Conservation (phyloP, 1,139 yeast species). For the Suhomyces coccinellae region DNA sequence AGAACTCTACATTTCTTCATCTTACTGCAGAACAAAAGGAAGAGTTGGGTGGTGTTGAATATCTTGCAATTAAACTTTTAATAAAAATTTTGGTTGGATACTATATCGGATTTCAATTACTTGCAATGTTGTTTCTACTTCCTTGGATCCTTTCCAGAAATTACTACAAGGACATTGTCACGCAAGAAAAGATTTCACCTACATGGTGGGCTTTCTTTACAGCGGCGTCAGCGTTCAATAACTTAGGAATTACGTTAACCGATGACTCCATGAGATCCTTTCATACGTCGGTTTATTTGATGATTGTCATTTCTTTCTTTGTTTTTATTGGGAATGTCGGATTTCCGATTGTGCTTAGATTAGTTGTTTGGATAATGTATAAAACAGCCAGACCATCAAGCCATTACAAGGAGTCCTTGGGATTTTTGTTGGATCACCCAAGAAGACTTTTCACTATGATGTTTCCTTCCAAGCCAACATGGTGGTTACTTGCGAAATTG, state of each 20-base stretch:
- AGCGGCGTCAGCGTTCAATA: conserved; percentile 74
- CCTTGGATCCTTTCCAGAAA: conserved; percentile 62
- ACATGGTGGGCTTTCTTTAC: conserved; percentile 95
- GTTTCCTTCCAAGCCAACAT: conserved; percentile 90
- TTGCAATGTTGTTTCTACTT: conserved; percentile 57
- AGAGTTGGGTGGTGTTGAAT: conserved; percentile 96
- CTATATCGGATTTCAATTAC: conserved; percentile 72
- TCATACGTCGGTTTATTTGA: conserved; percentile 59
- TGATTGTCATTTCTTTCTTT: conserved; percentile 63
- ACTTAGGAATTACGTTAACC: conserved; percentile 78
- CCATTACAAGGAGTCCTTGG: conserved; percentile 70
- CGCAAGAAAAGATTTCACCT: conserved; percentile 60
- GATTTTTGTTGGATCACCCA: conserved; percentile 90
- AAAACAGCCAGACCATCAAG: conserved; percentile 68
- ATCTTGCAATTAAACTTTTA: conserved; percentile 78
- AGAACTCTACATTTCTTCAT: conserved; percentile 89
- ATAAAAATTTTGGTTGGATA: conserved; percentile 65
- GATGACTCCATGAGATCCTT: conserved; percentile 76
- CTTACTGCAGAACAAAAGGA: conserved; percentile 82
- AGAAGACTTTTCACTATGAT: conserved; percentile 92
- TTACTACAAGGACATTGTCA: conserved; percentile 44
- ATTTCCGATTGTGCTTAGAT: conserved; percentile 77
- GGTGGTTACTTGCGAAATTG: conserved; percentile 85
- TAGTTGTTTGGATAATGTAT: conserved; percentile 77
- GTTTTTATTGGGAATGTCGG: conserved; percentile 93